phyloP scores from a whole-genome alignment of 495 filamentous ascomycete genomes.

The Neurospora intermedia region DNA sequence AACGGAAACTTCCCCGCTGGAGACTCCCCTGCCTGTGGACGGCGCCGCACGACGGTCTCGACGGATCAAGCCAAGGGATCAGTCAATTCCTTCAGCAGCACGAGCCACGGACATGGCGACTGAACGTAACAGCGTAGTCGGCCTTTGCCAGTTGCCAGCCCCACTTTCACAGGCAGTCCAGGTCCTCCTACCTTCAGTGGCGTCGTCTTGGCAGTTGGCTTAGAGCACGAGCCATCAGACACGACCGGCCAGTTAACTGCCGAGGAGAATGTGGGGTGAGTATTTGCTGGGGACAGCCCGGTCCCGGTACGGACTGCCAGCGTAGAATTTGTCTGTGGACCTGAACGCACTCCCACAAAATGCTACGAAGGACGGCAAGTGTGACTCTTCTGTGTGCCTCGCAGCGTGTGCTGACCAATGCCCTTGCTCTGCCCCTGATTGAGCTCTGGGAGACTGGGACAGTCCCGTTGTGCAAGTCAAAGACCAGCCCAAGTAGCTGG shows the following conservation, averaged over 20 bases:
- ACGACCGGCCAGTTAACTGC: background rate
- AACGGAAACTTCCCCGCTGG: background rate
- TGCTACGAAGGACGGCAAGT: background rate
- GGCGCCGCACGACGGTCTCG: background rate
- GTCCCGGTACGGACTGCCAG: background rate
- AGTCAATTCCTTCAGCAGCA: background rate
- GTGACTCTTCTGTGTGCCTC: background rate
- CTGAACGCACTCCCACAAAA: background rate
- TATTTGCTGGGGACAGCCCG: background rate
- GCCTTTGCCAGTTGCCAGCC: background rate
- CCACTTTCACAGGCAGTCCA: background rate
- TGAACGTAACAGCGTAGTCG: background rate
- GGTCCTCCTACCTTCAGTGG: background rate
- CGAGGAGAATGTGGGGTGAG: background rate
- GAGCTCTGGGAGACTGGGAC: background rate
- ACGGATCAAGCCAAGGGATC: background rate
- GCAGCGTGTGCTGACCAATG: background rate
- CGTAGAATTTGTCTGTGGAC: background rate
- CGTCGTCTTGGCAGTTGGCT: background rate
- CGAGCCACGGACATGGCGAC: background rate
- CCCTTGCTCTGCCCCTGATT: background rate
- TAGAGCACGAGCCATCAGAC: background rate
- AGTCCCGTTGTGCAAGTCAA: background rate
- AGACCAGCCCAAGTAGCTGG: background rate
- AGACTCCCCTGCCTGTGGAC: background rate